Evolutionary conservation across 352 stramenopile species (phyloP).

Genomic region (Phytophthora pistaciae): DNA sequence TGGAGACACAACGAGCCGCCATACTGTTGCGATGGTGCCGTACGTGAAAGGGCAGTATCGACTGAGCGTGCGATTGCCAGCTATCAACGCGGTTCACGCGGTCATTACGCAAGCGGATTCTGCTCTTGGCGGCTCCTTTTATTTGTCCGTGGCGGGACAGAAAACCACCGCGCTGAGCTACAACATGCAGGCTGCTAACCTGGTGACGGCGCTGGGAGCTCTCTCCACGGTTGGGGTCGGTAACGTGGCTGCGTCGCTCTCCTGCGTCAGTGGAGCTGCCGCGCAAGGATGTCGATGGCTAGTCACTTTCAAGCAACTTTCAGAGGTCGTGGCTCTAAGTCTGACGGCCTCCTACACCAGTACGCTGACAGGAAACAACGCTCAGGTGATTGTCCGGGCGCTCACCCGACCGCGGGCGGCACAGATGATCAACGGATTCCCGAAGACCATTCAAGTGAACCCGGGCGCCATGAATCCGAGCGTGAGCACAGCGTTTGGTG

Average conservation of each 20-base stretch:
- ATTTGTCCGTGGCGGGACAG: slow-evolving; percentile 56
- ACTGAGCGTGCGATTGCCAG: slow-evolving; percentile 85
- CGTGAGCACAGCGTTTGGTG: slow-evolving; percentile 73
- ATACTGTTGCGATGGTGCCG: slow-evolving; percentile 90
- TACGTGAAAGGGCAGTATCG: slow-evolving; percentile 92
- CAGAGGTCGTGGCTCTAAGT: slow-evolving; percentile 25
- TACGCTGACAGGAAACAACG: slow-evolving; percentile 77
- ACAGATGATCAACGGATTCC: slow-evolving; percentile 68
- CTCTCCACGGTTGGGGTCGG: slow-evolving; percentile 63
- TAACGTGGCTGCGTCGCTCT: slow-evolving; percentile 35
- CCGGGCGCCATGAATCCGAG: slow-evolving; percentile 74
- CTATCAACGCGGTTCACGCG: slow-evolving; percentile 76
- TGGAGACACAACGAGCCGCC: slow-evolving; percentile 69
- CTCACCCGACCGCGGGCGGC: slow-evolving; percentile 43
- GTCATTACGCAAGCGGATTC: slow-evolving; percentile 64
- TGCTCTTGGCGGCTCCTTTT: slow-evolving; percentile 72
- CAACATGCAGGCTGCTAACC: slow-evolving; percentile 37
- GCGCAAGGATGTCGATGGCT: slow-evolving; percentile 78
- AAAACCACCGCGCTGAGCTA: slow-evolving; percentile 67
- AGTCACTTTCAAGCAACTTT: slow-evolving; percentile 58
- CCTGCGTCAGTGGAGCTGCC: slow-evolving; percentile 50
- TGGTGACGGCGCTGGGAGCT: slow-evolving; percentile 74
- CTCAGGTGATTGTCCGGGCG: slow-evolving; percentile 36
- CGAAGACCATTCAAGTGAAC: slow-evolving; percentile 64
- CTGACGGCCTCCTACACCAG: slow-evolving; percentile 65